Evolutionary conservation across 306 rosid species (phyloP).

Genomic region (Echinosophora koreensis): DNA sequence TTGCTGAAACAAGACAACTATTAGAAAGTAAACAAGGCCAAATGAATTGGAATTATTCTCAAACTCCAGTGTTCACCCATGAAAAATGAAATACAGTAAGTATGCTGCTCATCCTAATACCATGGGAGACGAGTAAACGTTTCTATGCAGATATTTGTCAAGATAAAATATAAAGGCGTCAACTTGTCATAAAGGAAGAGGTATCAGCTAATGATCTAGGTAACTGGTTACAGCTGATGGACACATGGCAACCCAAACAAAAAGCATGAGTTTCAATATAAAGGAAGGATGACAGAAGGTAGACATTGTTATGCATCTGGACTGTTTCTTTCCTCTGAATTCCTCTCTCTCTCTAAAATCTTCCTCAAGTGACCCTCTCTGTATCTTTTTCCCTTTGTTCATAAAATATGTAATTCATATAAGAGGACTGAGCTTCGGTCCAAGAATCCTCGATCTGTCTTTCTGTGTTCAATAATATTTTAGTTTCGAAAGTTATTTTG

Average conservation of each 20-base stretch:
- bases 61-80: neutral
- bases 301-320: neutral
- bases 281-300: neutral
- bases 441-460: neutral
- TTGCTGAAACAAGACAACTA: neutral
- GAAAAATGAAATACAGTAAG: conserved; percentile 1
- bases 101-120: neutral
- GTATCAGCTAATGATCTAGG: neutral
- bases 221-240: neutral
- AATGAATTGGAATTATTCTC: conserved; percentile 1
- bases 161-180: neutral
- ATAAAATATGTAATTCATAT: neutral
- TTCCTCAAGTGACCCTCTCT: neutral
- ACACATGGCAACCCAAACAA: neutral
- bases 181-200: neutral
- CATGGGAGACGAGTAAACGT: neutral
- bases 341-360: neutral
- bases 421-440: neutral
- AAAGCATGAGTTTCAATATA: neutral
- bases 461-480: neutral
- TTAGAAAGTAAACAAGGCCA: neutral
- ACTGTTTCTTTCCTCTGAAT: neutral
- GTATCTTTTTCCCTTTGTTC: neutral
- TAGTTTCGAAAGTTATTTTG: neutral
- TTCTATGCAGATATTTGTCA: neutral